Evolutionary conservation across 257 asterid species (phyloP).

Genomic region (Parsonsia alboflavescens): DNA sequence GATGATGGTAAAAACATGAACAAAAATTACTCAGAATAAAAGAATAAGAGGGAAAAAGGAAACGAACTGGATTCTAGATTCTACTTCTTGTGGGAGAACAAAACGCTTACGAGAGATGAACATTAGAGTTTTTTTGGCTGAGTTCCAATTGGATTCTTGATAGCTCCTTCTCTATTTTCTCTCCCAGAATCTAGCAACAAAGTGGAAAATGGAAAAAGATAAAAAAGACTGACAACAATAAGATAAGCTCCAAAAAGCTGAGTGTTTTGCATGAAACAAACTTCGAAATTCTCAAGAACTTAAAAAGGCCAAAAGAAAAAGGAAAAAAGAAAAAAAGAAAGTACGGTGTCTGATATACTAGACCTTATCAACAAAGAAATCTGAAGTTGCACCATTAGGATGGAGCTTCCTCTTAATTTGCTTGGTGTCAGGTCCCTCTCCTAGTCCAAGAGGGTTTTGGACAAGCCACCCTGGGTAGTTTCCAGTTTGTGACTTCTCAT

Average conservation of each 20-base stretch:
- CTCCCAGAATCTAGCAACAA: conserved; percentile 55
- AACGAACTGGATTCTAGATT: neutral
- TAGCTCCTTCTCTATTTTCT: conserved; percentile 58
- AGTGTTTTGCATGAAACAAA: neutral
- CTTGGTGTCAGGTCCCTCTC: conserved; percentile 15
- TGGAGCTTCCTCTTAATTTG: conserved; percentile 66
- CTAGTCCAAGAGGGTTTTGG: conserved; percentile 44
- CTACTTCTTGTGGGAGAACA: neutral
- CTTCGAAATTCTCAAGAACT: neutral
- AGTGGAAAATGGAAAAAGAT: neutral
- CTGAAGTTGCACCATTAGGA: conserved; percentile 61
- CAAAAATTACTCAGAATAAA: neutral
- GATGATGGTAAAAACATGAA: neutral
- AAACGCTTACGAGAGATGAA: conserved; percentile 49
- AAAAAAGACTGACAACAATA: neutral
- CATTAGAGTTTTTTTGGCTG: conserved; percentile 25
- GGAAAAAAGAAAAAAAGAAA: too few relatives aligned
- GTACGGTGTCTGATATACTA: neutral
- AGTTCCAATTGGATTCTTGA: conserved; percentile 46
- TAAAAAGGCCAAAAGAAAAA: neutral
- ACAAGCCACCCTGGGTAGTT: conserved; percentile 36
- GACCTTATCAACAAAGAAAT: conserved; percentile 82
- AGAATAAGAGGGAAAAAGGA: neutral
- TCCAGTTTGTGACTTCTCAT: conserved; percentile 36
- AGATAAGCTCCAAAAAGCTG: neutral